Evolutionary conservation across 768 basidiomycete genomes (phyloP), one percentile per base, ranked within the genome.

Genomic region (Rhodotorula toruloides): DNA sequence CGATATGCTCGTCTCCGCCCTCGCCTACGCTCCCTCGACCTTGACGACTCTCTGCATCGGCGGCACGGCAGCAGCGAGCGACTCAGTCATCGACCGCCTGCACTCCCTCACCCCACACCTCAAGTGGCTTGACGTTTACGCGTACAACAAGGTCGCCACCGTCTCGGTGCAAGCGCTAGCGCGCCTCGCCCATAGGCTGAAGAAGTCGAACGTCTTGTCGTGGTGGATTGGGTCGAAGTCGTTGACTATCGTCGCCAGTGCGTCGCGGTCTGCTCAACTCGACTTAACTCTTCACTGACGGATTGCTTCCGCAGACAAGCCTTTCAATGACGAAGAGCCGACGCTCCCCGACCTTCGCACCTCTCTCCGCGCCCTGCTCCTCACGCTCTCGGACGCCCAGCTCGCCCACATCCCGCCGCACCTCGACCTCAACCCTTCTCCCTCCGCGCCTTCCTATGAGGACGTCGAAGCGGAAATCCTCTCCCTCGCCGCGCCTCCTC

Each of bases 351-450:
- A 36, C 3, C 36, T 53, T 17, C 56, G 49, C 42, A 2, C 31
- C 22, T 14, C 57, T 2, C 53, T 67, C 48, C 46, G 49, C n/a
- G 27, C 14, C 32, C 46, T 58, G 43, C 59, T 67, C 40, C 17
- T 53, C 4, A 32, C 59, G 16, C 59, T 67, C 37, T 64, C 68
- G 21, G 43, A 62, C 2, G 36, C 68, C 11, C 68, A 70, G 43
- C 29, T 70, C 21, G 36, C 55, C 4, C 55, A 65, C 55, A 31
- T 43, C 31, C 32, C 58, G 16, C 62, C 63, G 29, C 13, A 29
- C 5, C 63, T 70, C 39, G 7, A 1, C 1, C 46, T 62, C 56
- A 62, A 65, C 44, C 31, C 50, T 29, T 59, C 59, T 8, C 46
- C 58, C 31, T 7, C 12, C 36, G 40, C 22, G 0, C 39, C 37